Conservation (phyloP, 2,329 filamentous ascomycete genomes). For the Ophiostoma ulmi region DNA sequence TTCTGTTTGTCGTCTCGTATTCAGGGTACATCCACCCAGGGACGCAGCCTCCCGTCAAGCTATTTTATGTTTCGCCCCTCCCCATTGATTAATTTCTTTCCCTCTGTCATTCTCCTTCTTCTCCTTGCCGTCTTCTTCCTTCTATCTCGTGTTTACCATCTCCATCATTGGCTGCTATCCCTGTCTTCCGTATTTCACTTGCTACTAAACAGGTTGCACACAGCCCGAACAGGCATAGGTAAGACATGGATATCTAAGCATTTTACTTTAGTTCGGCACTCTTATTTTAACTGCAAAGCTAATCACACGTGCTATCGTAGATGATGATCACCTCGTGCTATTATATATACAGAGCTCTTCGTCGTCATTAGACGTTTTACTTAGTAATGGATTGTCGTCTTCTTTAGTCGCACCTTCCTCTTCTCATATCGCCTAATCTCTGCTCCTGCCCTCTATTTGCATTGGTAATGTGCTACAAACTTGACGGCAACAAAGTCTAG, state of each 20-base stretch:
- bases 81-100: background rate
- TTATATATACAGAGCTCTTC: background rate
- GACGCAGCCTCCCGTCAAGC: background rate
- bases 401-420: background rate
- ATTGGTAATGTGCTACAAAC: background rate
- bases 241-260: background rate
- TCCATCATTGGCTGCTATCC: background rate
- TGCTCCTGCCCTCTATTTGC: background rate
- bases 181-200: background rate
- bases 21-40: background rate
- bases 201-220: background rate
- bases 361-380: background rate
- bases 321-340: no score
- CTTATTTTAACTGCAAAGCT: background rate
- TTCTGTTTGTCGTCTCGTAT: slow-evolving; percentile 8
- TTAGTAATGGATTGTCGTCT: background rate
- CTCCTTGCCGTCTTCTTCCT: background rate
- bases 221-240: background rate
- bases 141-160: background rate
- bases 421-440: background rate
- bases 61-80: background rate
- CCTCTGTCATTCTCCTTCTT: background rate
- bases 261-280: background rate
- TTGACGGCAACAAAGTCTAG: background rate
- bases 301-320: no score